Percentiles rank a stretch among this genome's conserved stretches.
phyloP scores from a whole-genome alignment of 2,329 filamentous ascomycete genomes.

The Juglanconis sp. region DNA sequence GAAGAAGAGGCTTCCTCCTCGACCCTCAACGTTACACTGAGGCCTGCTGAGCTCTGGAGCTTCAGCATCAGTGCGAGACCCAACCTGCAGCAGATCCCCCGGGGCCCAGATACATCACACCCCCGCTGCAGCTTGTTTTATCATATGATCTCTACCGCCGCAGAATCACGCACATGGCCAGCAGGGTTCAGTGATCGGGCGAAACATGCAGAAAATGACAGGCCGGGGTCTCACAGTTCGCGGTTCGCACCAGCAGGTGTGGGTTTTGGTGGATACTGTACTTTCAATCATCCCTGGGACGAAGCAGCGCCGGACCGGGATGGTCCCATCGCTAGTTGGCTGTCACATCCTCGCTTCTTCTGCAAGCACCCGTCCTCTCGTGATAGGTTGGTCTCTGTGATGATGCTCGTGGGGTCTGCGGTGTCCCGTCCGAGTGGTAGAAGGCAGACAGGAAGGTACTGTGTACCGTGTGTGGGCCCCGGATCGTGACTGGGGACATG shows the following conservation, averaged over 20 bases:
- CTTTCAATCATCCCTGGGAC: background rate
- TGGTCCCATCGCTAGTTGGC: background rate
- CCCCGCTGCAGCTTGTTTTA: background rate
- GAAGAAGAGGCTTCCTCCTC: background rate
- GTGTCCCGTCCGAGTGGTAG: constrained; percentile 7
- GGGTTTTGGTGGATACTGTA: background rate
- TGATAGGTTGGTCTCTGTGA: background rate
- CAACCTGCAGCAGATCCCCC: background rate
- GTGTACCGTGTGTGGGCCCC: constrained; percentile 8
- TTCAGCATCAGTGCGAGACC: constrained; percentile 1
- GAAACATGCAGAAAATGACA: constrained; percentile 20
- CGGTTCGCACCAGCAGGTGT: background rate
- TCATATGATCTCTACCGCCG: constrained; percentile 13
- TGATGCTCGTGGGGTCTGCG: background rate
- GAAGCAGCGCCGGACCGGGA: background rate
- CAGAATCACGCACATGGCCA: constrained; percentile 19
- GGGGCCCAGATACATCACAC: background rate
- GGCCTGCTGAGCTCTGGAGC: background rate
- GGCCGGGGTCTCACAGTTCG: constrained; percentile 16
- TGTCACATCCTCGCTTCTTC: background rate
- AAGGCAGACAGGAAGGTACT: background rate
- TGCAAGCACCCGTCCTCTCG: background rate
- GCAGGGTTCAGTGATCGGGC: constrained; percentile 17
- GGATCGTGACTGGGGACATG: constrained; percentile 15
- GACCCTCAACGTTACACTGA: constrained; percentile 9